These are phyloP conservation scores for Saccharomyces mikatae DNA, from an alignment of 805 yeast genomes.

Conservation along the genomic window DNA sequence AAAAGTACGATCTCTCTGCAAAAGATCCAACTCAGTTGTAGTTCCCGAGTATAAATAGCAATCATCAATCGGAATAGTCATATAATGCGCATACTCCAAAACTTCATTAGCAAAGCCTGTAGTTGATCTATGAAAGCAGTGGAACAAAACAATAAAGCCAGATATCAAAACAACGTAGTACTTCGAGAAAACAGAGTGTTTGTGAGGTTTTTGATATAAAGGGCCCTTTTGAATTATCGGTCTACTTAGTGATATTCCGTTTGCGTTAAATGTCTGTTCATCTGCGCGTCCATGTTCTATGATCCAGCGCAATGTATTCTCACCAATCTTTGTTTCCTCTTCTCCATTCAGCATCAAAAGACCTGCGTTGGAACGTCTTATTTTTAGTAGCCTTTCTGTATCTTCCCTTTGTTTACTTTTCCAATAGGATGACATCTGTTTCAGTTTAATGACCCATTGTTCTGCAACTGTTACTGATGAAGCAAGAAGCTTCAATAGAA, in stretches of 20 bases:
- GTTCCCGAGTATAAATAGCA: conserved; percentile 74
- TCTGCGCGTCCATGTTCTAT: conserved; percentile 46
- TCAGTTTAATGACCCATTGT: conserved; percentile 58
- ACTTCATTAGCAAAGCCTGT: conserved; percentile 40
- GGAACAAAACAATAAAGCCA: conserved; percentile 55
- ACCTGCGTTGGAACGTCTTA: conserved; percentile 40
- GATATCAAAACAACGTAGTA: conserved; percentile 61
- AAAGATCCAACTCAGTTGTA: conserved; percentile 48
- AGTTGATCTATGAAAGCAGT: conserved; percentile 40
- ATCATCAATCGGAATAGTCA: conserved; percentile 53
- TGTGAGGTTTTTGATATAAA: conserved; percentile 60
- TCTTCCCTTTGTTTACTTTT: conserved; percentile 36
- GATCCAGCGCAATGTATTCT: conserved; percentile 45
- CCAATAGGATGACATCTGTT: conserved; percentile 52
- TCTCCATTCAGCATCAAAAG: conserved; percentile 45
- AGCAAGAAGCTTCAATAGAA: conserved; percentile 47
- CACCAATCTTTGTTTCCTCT: conserved; percentile 47
- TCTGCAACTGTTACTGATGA: conserved; percentile 41
- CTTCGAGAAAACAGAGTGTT: conserved; percentile 57
- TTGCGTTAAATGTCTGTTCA: conserved; percentile 44
- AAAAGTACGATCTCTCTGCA: conserved; percentile 37
- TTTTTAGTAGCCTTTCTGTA: conserved; percentile 27
- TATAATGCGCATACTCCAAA: conserved; percentile 42
- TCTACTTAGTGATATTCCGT: conserved; percentile 50
- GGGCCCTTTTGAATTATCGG: conserved; percentile 57